These are phyloP conservation scores for Paraurostyla sp. DNA, from an alignment of 73 alveolate species.

Conservation along the genomic window DNA sequence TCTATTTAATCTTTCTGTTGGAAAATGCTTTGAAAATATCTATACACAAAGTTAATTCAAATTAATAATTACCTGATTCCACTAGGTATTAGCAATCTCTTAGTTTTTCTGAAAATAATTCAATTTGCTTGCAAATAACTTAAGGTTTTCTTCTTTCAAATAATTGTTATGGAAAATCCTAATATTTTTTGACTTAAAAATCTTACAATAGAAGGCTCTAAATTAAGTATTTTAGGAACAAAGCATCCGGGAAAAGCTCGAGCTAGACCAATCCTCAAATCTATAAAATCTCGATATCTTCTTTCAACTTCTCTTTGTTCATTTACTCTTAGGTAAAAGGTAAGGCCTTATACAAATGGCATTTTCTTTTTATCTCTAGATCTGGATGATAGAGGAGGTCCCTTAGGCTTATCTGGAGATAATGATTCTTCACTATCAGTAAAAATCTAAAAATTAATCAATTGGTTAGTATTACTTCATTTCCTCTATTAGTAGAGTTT, in stretches of 20 bases:
- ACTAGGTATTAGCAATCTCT: background rate
- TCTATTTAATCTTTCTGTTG: background rate
- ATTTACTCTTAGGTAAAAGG: background rate
- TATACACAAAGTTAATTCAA: background rate
- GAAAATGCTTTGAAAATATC: conserved; percentile 6
- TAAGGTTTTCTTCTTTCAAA: conserved; percentile 3
- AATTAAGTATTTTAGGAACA: background rate
- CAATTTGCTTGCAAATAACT: background rate
- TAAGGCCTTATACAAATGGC: background rate
- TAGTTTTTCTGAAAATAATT: conserved; percentile 12
- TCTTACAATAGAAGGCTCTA: background rate
- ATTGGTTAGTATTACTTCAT: too few species aligned
- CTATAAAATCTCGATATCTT: conserved; percentile 8
- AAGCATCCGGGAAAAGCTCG: conserved; percentile 49
- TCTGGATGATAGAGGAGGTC: too few species aligned
- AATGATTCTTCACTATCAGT: background rate
- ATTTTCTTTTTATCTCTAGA: background rate
- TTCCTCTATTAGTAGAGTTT: too few species aligned
- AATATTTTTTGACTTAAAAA: background rate
- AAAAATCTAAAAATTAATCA: too few species aligned
- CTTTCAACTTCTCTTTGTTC: background rate
- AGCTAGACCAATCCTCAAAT: conserved; percentile 19
- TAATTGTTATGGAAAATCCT: background rate
- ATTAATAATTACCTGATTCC: background rate
- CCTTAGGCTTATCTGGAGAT: background rate